Percentiles rank a stretch among this genome's conserved stretches.
phyloP scores from a whole-genome alignment of 306 rosid species.

The Mimosa bimucronata region DNA sequence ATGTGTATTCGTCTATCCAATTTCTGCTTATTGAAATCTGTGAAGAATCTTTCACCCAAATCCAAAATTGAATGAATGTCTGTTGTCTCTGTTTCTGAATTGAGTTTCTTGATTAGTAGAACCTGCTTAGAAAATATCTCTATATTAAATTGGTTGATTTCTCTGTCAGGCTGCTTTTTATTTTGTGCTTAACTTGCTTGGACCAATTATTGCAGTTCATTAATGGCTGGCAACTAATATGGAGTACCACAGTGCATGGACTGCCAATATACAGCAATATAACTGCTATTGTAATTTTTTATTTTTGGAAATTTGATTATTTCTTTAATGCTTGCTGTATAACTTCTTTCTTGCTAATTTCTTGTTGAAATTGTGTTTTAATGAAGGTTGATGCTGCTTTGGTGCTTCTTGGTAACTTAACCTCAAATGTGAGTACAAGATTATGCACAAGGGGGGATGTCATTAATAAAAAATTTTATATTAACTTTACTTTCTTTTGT shows the following conservation, averaged over 20 bases:
- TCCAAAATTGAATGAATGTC: not conserved
- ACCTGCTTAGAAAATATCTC: not conserved
- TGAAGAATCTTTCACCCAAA: constrained; percentile 24
- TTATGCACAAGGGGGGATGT: constrained; percentile 27
- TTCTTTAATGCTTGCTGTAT: constrained; percentile 8
- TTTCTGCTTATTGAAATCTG: constrained; percentile 27
- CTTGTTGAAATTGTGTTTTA: constrained; percentile 35
- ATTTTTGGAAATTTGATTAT: constrained; percentile 16
- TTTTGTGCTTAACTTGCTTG: constrained; percentile 36
- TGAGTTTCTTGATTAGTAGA: not conserved
- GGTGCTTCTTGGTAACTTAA: constrained; percentile 77
- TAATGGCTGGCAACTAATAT: constrained; percentile 73
- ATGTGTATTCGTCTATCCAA: not conserved
- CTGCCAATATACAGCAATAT: constrained; percentile 79
- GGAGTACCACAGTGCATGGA: constrained; percentile 79
- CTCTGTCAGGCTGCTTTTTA: constrained; percentile 14
- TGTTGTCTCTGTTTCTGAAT: constrained; percentile 21
- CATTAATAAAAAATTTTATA: constrained; percentile 30
- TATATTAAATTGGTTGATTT: constrained; percentile 32
- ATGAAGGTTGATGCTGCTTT: constrained; percentile 89
- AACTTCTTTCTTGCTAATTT: constrained; percentile 20
- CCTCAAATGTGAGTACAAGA: constrained; percentile 68
- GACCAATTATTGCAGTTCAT: constrained; percentile 59
- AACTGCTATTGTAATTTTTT: constrained; percentile 70
- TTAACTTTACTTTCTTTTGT: constrained; percentile 38